phyloP scores from a whole-genome alignment of 768 basidiomycete genomes.

The Rubroboletus pulcherrimus region DNA sequence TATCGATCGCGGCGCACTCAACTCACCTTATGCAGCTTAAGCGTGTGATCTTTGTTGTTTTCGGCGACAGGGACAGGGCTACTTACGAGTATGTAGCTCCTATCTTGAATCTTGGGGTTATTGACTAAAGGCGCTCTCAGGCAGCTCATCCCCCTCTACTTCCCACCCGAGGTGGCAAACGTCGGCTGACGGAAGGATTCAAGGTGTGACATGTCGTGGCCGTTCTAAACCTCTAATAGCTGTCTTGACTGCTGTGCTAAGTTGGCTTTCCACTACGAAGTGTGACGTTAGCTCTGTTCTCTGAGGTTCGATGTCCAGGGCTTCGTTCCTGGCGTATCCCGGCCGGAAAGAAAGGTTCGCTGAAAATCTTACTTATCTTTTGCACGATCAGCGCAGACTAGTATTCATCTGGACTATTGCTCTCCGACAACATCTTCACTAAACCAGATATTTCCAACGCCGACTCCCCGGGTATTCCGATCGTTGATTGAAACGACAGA shows the following conservation, averaged over 20 bases:
- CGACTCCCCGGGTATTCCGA: background rate
- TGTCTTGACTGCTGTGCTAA: background rate
- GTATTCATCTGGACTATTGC: no score
- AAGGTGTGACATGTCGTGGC: background rate
- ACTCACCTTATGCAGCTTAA: slow-evolving; percentile 45
- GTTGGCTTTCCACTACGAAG: background rate
- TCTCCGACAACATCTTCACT: background rate
- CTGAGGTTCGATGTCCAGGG: background rate
- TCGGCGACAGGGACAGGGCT: slow-evolving; percentile 55
- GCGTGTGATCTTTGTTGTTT: slow-evolving; percentile 72
- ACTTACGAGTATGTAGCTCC: slow-evolving; percentile 57
- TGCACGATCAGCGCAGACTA: background rate
- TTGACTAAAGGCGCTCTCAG: slow-evolving; percentile 19
- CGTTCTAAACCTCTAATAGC: background rate
- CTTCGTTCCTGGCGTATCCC: background rate
- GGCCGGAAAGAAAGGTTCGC: background rate
- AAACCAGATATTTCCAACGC: background rate
- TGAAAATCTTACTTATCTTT: background rate
- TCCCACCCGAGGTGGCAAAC: slow-evolving; percentile 36
- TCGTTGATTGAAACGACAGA: background rate
- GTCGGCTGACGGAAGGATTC: background rate
- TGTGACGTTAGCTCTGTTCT: background rate
- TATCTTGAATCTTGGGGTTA: background rate
- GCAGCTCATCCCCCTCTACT: slow-evolving; percentile 59
- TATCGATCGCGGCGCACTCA: background rate